Percentiles rank a stretch among this genome's conserved stretches.
Evolutionary conservation across 495 filamentous ascomycete genomes (phyloP).

Genomic region (Penicillium lividum): DNA sequence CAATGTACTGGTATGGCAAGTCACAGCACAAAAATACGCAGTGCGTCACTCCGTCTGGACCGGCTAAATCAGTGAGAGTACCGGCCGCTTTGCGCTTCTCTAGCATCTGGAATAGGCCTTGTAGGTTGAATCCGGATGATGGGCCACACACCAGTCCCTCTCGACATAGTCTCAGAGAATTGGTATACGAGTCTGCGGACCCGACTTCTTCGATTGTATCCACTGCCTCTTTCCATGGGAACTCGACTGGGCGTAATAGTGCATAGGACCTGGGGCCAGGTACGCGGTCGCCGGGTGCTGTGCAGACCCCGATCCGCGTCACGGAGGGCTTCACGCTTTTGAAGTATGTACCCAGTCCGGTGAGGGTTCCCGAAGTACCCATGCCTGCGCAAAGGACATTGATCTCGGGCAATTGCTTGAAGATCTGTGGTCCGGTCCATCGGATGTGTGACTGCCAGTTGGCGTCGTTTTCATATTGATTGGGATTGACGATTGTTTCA

Average conservation of each 20-base stretch:
- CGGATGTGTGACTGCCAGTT: slow-evolving; percentile 61
- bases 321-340: slow-evolving; percentile 55
- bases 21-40: slow-evolving; percentile 64
- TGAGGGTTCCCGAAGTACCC: slow-evolving; percentile 57
- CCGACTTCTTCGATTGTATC: slow-evolving; percentile 56
- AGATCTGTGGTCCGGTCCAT: slow-evolving; percentile 62
- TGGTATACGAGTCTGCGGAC: slow-evolving; percentile 53
- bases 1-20: slow-evolving; percentile 64
- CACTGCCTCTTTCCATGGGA: slow-evolving; percentile 57
- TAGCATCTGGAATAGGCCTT: slow-evolving; percentile 55
- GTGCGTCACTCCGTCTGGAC: slow-evolving; percentile 47
- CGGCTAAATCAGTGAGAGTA: slow-evolving; percentile 44
- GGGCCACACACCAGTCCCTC: slow-evolving; percentile 62
- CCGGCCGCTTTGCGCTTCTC: slow-evolving; percentile 48
- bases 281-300: slow-evolving; percentile 54
- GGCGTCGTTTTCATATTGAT: slow-evolving; percentile 61
- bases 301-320: slow-evolving; percentile 54
- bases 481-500: slow-evolving; percentile 50
- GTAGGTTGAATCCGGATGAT: slow-evolving; percentile 58
- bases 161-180: slow-evolving; percentile 56
- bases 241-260: slow-evolving; percentile 52
- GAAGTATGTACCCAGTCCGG: slow-evolving; percentile 56
- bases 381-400: slow-evolving; percentile 59
- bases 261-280: slow-evolving; percentile 58
- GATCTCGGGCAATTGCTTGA: slow-evolving; percentile 57